Percentiles rank a stretch among this genome's conserved stretches.
Evolutionary conservation across 768 basidiomycete species (phyloP).

Genomic region (Trametes maxima): DNA sequence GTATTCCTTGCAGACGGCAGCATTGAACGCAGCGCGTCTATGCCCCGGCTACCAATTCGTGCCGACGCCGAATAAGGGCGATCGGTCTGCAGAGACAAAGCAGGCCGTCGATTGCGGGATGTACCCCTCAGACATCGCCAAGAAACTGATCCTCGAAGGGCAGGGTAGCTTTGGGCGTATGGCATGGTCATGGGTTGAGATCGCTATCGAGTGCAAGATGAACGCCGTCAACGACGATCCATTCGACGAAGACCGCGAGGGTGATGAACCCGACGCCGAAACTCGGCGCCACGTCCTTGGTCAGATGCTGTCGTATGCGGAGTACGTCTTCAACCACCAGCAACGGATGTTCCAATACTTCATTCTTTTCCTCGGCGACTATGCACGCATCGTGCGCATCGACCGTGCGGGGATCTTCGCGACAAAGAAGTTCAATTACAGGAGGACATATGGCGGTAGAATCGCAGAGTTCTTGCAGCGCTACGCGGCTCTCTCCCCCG

Average conservation of each 20-base stretch:
- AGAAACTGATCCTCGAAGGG: not conserved
- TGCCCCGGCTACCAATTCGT: not conserved
- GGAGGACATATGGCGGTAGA: not conserved
- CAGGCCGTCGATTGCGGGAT: not conserved
- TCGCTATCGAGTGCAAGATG: conserved; percentile 1
- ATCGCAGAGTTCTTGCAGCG: conserved; percentile 4
- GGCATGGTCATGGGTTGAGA: not conserved
- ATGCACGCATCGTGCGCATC: not conserved
- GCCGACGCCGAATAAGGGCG: not conserved
- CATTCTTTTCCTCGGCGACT: not conserved
- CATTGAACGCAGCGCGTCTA: not conserved
- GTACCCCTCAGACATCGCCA: not conserved
- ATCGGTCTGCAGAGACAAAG: not conserved
- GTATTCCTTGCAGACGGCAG: not conserved
- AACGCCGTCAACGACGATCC: not conserved
- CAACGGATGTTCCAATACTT: conserved; percentile 7
- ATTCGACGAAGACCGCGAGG: not conserved
- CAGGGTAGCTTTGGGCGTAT: not conserved
- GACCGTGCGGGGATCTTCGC: conserved; percentile 1
- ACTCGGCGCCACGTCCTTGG: not conserved
- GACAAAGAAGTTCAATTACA: not conserved
- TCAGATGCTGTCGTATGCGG: conserved; percentile 2
- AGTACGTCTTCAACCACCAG: conserved; percentile 1
- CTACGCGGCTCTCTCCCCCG: not conserved
- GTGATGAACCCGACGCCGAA: not conserved